Percentiles rank a stretch among this genome's conserved stretches.
phyloP scores from a whole-genome alignment of 257 asterid species.

The Nicotiana sylvestris region DNA sequence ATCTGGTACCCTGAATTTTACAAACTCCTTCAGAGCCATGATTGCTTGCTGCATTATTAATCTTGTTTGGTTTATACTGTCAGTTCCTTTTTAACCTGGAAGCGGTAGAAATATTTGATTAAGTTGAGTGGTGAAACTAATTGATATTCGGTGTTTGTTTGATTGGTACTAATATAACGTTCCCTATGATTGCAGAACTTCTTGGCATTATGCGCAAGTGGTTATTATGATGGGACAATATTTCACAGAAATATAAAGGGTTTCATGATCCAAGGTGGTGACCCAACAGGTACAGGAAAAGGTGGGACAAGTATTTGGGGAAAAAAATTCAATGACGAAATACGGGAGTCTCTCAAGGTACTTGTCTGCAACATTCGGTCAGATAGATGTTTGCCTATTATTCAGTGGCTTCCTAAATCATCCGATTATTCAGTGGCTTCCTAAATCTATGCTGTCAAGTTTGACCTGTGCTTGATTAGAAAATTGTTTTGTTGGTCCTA shows the following conservation, averaged over 20 bases:
- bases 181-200: conserved; percentile 57
- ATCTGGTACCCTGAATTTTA: neutral
- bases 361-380: conserved; percentile 5
- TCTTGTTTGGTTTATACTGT: neutral
- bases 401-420: neutral
- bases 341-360: conserved; percentile 97
- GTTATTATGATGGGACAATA: conserved; percentile 91
- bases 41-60: neutral
- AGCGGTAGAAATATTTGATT: neutral
- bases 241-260: conserved; percentile 92
- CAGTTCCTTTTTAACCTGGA: neutral
- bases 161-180: neutral
- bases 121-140: neutral
- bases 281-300: conserved; percentile 92
- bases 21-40: neutral
- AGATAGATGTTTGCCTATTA: conserved; percentile 3
- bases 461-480: conserved; percentile 5
- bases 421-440: neutral
- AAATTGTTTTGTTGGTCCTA: neutral
- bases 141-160: neutral
- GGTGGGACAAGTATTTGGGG: conserved; percentile 99
- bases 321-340: conserved; percentile 83
- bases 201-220: conserved; percentile 86
- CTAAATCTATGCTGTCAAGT: neutral
- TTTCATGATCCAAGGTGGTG: conserved; percentile 99